phyloP scores from a whole-genome alignment of 139 green algal species.

The Haematococcus sp. region DNA sequence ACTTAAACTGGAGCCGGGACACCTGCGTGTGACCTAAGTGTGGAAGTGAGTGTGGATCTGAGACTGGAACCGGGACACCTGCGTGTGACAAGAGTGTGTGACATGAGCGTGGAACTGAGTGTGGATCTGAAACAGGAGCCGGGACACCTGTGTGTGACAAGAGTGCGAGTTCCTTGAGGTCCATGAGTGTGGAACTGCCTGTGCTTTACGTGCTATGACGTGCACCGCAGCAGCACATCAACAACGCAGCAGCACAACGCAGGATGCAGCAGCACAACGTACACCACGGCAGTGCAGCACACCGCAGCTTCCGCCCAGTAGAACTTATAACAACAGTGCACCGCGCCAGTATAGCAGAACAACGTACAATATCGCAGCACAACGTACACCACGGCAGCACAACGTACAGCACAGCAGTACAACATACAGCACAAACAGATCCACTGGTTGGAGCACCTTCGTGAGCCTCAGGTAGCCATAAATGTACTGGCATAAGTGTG shows the following conservation, averaged over 20 bases:
- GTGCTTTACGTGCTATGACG: too few relatives aligned
- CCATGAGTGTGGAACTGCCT: neutral
- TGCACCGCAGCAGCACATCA: too few relatives aligned
- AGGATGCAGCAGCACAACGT: too few relatives aligned
- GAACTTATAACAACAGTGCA: too few relatives aligned
- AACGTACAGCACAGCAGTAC: too few relatives aligned
- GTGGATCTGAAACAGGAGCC: neutral
- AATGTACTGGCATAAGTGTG: constrained; percentile 63
- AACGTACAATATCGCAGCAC: too few relatives aligned
- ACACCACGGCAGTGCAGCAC: too few relatives aligned
- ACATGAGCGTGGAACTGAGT: neutral
- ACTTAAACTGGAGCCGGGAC: constrained; percentile 49
- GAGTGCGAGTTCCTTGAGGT: constrained; percentile 26
- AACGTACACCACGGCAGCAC: too few relatives aligned
- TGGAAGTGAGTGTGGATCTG: neutral
- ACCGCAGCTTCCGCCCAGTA: too few relatives aligned
- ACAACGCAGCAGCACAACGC: too few relatives aligned
- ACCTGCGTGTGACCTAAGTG: constrained; percentile 29
- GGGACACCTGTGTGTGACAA: constrained; percentile 18
- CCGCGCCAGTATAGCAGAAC: too few relatives aligned
- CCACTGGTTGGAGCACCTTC: constrained; percentile 67
- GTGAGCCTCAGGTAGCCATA: constrained; percentile 70
- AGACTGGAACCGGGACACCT: neutral
- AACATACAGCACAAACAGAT: too few relatives aligned
- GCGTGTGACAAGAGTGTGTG: constrained; percentile 30